phyloP scores from a whole-genome alignment of 768 basidiomycete genomes.

The Lactarius indigo region DNA sequence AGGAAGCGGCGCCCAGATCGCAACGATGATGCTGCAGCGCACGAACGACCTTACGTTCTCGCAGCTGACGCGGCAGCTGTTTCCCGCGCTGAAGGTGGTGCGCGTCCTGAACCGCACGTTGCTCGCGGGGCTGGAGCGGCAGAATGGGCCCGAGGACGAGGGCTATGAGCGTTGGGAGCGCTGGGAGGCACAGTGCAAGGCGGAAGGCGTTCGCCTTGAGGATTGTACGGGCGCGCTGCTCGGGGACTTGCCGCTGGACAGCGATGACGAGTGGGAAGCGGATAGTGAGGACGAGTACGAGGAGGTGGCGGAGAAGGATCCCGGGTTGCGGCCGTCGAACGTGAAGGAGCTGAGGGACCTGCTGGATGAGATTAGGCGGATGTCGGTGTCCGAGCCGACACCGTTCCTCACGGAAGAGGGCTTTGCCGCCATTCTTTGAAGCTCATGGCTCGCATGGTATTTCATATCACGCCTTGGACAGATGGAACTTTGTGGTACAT shows the following conservation, averaged over 20 bases:
- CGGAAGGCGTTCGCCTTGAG: slow-evolving; percentile 56
- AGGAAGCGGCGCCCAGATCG: slow-evolving; percentile 40
- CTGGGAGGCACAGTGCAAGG: slow-evolving; percentile 59
- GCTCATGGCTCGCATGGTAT: background rate
- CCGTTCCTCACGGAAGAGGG: slow-evolving; percentile 13
- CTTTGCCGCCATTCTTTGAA: slow-evolving; percentile 14
- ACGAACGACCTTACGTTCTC: slow-evolving; percentile 66
- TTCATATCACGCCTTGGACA: background rate
- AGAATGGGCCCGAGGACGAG: slow-evolving; percentile 44
- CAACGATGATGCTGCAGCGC: slow-evolving; percentile 39
- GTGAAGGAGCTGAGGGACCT: slow-evolving; percentile 24
- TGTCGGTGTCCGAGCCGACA: slow-evolving; percentile 13
- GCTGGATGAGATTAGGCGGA: slow-evolving; percentile 24
- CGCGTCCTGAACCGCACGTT: slow-evolving; percentile 55
- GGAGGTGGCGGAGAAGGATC: slow-evolving; percentile 30
- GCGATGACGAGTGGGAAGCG: slow-evolving; percentile 33
- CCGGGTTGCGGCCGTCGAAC: slow-evolving; percentile 26
- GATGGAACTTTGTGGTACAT: background rate
- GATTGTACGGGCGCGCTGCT: slow-evolving; percentile 70
- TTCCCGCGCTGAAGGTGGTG: slow-evolving; percentile 58
- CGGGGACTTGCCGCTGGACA: slow-evolving; percentile 41
- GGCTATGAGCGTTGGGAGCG: slow-evolving; percentile 56
- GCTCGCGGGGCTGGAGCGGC: slow-evolving; percentile 53
- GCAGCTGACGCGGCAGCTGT: slow-evolving; percentile 49
- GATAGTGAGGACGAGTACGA: slow-evolving; percentile 33